These are phyloP conservation scores for Alternaria infectoria DNA, from an alignment of 2,329 filamentous ascomycete species.

Conservation along the genomic window DNA sequence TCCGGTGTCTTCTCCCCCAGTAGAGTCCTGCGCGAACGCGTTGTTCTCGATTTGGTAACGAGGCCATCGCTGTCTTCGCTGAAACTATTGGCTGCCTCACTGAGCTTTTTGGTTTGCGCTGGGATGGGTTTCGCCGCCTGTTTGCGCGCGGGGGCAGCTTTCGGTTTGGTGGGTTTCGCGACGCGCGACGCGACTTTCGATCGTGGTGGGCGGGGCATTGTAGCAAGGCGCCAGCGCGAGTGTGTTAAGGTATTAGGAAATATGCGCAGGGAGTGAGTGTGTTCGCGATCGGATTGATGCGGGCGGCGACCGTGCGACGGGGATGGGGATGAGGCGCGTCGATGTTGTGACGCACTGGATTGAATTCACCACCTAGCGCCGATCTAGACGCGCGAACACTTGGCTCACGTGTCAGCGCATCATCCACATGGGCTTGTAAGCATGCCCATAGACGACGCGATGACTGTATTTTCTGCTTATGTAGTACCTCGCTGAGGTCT, in stretches of 20 bases:
- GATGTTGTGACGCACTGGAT: constrained; percentile 19
- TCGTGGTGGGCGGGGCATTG: constrained; percentile 48
- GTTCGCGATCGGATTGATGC: background rate
- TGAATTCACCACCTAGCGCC: constrained; percentile 19
- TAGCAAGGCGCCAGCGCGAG: constrained; percentile 7
- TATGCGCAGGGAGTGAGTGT: constrained; percentile 12
- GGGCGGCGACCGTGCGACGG: constrained; percentile 8
- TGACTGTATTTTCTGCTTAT: background rate
- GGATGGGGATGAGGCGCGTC: constrained; percentile 14
- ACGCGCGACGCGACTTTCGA: constrained; percentile 47
- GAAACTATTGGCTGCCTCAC: constrained; percentile 27
- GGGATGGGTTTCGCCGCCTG: constrained; percentile 22
- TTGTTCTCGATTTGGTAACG: constrained; percentile 35
- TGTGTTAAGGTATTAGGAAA: background rate
- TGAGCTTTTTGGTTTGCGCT: constrained; percentile 19
- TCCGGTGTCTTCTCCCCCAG: constrained; percentile 27
- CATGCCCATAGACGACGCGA: background rate
- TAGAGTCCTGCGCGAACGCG: constrained; percentile 25
- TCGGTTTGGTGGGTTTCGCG: constrained; percentile 27
- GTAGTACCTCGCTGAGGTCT: background rate
- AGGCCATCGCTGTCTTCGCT: constrained; percentile 49
- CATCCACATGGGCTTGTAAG: background rate
- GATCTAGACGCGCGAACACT: constrained; percentile 15
- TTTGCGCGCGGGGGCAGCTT: constrained; percentile 29
- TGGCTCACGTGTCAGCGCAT: constrained; percentile 13